Base-by-base conservation (phyloP, 257 asterid species). In the Przewalskia tangutica region DNA sequence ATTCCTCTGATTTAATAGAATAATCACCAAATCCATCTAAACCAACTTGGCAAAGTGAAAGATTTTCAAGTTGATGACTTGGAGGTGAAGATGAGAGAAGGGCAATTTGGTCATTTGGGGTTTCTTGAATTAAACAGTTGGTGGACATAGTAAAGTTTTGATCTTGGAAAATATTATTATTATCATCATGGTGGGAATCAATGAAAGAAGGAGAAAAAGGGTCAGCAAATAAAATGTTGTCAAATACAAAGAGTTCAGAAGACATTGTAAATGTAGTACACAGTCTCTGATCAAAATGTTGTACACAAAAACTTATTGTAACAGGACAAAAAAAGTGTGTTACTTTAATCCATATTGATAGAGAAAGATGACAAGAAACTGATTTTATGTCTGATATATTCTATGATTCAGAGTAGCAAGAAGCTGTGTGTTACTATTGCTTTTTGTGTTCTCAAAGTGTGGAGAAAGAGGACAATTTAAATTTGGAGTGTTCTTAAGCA, bases 61-160 rank as follows among this genome's bases (percentile, higher is more conserved):
- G 85, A 67, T 76, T 89, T 85, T 86, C 86, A 2, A 94, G 90
- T 89, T 89, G 88, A 9, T 82, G 81, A 64, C 92, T 89, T 5
- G 98, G 95, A 0, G 97, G 95, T 6, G 98, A 90, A 27, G 97
- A 87, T 0, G 97, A 91, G 3, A 89, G 77, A 42, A 92, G 44
- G 17, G 92, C 82, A 51, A 90, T 84, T 85, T 88, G 89, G 32
- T 89, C 90, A 34, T 85, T 58, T 18, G 87, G 80, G 17, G 76
- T 82, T 79, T 82, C 86, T 77, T 83, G 89, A 65, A 38, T 75
- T 40, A 65, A 65, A 36, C 32, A 27, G 32, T 66, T 38, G 76
- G 76, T 66, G 1, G 75, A 50, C 51, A 76, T 75, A 12, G 0
- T 66, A 12, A 46, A 77, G 36, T 6, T 85, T 40, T 5, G 73